These are phyloP conservation scores for Leptodontidium sp. DNA, from an alignment of 2,329 filamentous ascomycete genomes.

Conservation along the genomic window DNA sequence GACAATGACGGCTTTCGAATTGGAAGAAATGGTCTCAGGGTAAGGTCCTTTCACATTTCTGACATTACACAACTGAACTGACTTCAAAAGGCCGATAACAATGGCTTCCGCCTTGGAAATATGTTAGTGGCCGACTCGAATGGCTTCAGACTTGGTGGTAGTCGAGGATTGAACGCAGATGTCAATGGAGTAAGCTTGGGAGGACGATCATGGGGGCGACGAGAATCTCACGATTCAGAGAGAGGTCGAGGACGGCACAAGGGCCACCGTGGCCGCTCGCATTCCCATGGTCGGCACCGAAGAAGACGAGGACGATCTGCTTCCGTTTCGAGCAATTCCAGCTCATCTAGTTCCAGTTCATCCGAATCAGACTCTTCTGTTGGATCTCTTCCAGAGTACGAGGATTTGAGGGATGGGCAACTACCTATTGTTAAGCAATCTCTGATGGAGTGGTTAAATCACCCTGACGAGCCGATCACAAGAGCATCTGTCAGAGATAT, in stretches of 20 bases:
- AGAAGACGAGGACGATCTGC: slow-evolving; percentile 28
- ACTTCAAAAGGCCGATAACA: slow-evolving; percentile 23
- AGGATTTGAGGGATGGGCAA: slow-evolving; percentile 58
- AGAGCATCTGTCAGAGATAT: slow-evolving; percentile 54
- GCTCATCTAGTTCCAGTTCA: slow-evolving; percentile 50
- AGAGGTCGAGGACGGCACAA: slow-evolving; percentile 22
- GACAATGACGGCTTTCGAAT: slow-evolving; percentile 40
- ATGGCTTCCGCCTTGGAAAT: slow-evolving; percentile 31
- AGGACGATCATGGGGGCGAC: slow-evolving; percentile 32
- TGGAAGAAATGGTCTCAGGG: slow-evolving; percentile 33
- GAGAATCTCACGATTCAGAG: slow-evolving; percentile 26
- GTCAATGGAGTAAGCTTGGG: slow-evolving; percentile 36
- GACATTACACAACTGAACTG: background rate
- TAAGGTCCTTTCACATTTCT: slow-evolving; percentile 13
- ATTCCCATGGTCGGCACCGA: slow-evolving; percentile 25
- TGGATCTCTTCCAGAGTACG: slow-evolving; percentile 62
- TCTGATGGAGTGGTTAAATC: slow-evolving; percentile 58
- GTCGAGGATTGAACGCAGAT: slow-evolving; percentile 37
- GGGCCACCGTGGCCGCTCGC: slow-evolving; percentile 33
- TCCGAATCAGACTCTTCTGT: slow-evolving; percentile 51
- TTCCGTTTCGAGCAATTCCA: slow-evolving; percentile 38
- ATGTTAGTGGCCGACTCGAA: slow-evolving; percentile 50
- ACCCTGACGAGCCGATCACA: slow-evolving; percentile 59
- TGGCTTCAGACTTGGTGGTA: slow-evolving; percentile 48
- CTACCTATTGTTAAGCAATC: slow-evolving; percentile 55